A percentile compares a stretch with the other conserved stretches of the same genome.
These are phyloP conservation scores for Leersia perrieri DNA, from an alignment of 176 grass and related monocot genomes.

Conservation along the genomic window DNA sequence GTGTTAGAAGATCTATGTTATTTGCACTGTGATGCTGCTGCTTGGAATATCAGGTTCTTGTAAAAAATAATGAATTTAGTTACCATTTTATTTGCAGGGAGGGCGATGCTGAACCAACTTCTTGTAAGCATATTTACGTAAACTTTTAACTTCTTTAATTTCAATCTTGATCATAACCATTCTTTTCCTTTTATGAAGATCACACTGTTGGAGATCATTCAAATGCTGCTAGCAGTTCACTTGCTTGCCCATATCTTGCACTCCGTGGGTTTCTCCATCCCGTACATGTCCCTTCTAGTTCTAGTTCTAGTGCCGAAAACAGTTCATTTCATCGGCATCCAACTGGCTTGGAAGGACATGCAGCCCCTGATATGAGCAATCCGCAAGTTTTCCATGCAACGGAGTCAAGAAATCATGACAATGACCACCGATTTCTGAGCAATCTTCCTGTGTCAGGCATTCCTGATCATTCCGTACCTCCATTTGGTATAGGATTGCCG, in stretches of 20 bases:
- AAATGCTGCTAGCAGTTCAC: slow-evolving; percentile 63
- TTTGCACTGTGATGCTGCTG: slow-evolving; percentile 8
- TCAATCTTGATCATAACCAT: slow-evolving; percentile 28
- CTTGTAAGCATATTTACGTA: slow-evolving; percentile 55
- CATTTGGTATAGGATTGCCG: slow-evolving; percentile 58
- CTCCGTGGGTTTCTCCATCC: slow-evolving; percentile 66
- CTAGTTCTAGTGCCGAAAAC: slow-evolving; percentile 52
- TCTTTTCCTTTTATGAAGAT: slow-evolving; percentile 48
- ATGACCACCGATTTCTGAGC: slow-evolving; percentile 57
- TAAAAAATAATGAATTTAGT: slow-evolving; percentile 12
- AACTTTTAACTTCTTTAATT: slow-evolving; percentile 16
- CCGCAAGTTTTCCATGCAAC: slow-evolving; percentile 50
- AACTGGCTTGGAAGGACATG: slow-evolving; percentile 53
- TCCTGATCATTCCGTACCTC: slow-evolving; percentile 51
- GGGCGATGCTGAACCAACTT: slow-evolving; percentile 50
- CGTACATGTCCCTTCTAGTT: slow-evolving; percentile 55
- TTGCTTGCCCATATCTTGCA: slow-evolving; percentile 71
- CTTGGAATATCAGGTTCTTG: background rate
- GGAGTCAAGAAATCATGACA: slow-evolving; percentile 66
- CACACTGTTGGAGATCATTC: slow-evolving; percentile 61
- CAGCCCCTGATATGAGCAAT: slow-evolving; percentile 50
- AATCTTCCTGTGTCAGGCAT: slow-evolving; percentile 65
- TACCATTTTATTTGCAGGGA: slow-evolving; percentile 47
- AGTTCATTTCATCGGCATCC: slow-evolving; percentile 63
- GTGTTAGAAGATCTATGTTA: background rate